Percentiles rank a stretch among this genome's conserved stretches.
Conservation (phyloP, 2,329 filamentous ascomycete species). For the Penicillium sp. region DNA sequence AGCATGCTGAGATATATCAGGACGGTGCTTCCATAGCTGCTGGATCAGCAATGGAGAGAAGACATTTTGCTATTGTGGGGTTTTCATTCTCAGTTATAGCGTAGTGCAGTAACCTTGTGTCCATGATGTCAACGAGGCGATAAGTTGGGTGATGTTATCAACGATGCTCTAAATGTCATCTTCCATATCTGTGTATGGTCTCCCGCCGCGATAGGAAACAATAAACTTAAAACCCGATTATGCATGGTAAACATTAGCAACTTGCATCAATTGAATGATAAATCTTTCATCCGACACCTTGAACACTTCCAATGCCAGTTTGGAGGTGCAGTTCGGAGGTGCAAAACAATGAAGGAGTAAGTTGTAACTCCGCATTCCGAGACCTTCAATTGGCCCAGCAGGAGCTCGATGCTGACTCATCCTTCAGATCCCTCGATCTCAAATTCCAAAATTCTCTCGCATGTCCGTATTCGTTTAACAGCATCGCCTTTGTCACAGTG, state of each 20-base stretch:
- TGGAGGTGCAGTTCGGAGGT: no score
- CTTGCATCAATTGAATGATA: no score
- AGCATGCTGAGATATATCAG: constrained; percentile 13
- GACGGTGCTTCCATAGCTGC: constrained; percentile 16
- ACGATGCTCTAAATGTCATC: not conserved
- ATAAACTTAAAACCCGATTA: not conserved
- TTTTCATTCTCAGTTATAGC: not conserved
- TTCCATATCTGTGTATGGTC: not conserved
- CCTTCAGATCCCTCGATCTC: constrained; percentile 6
- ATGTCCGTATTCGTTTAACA: not conserved
- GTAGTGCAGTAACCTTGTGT: not conserved
- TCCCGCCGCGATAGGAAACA: not conserved
- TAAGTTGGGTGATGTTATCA: not conserved
- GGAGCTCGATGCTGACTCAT: constrained; percentile 5
- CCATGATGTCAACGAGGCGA: no score
- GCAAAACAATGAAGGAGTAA: not conserved
- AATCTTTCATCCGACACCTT: no score
- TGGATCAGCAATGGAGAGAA: constrained; percentile 18
- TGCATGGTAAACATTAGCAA: no score
- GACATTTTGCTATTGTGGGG: not conserved
- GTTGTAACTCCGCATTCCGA: constrained; percentile 11
- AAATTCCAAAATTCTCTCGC: constrained; percentile 12
- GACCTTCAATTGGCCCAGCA: not conserved
- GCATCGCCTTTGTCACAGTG: not conserved
- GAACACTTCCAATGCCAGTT: no score